Base-by-base conservation (phyloP, 1,139 yeast genomes). In the Suhomyces yuchorum region DNA sequence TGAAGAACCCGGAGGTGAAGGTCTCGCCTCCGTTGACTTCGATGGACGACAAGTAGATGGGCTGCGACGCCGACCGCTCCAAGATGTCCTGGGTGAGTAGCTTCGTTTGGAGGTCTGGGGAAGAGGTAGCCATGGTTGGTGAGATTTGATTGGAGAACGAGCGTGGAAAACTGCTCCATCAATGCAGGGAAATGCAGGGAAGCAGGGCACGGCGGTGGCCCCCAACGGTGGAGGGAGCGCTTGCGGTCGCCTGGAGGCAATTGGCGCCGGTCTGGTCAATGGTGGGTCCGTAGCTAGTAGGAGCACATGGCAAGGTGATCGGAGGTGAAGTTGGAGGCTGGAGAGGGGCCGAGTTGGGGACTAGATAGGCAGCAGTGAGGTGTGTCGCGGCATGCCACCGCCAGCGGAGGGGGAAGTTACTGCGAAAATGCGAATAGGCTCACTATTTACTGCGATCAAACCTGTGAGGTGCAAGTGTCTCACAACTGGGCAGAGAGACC, bases 11-110 rank as follows among this genome's bases (percentile, higher is more conserved):
- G 44, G 67, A 63, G 40, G 79, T 68, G 56, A 79, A 78, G 7
- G 68, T 61, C 40, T 77, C 80, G 14, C 81, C 83, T 6, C 84
- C 84, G 44, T 57, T 59, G 36, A 80, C 76, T 47, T 78, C 79
- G 24, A 80, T 71, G 40, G 68, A 58, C 12, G 78, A 68, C 41
- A 80, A 64, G 50, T 68, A 73, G 28, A 80, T 67, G 2, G 83
- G 82, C 51, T 68, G 75, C 2, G 73, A 56, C 2, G 62, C 56
- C 23, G 77, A 67, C 38, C 64, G 58, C 18, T 56, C 56, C 47
- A 74, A 57, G 28, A 72, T 56, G 43, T 71, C 75, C 51, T 71
- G 67, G 19, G 71, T 61, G 37, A 66, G 52, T 40, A 72, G 52
- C 47, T 64, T 60, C n/a, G 63, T 56, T 54, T 57, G 68, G 43